Evolutionary conservation across 164 flowering plant genomes (phyloP), one percentile per base, ranked within the genome.

Genomic region (Vitis rupestris): DNA sequence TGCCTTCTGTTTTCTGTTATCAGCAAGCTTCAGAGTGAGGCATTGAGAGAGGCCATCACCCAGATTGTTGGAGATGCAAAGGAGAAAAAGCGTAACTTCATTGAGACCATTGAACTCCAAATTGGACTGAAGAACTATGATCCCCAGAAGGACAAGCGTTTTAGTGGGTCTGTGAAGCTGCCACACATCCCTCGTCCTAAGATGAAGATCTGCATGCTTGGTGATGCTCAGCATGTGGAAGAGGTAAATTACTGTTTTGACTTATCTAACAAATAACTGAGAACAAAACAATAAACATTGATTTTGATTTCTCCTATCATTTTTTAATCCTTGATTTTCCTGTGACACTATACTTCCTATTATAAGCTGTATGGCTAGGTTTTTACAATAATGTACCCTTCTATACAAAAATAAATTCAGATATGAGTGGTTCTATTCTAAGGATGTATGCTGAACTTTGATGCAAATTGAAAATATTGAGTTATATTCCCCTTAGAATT

Each of bases 81-180:
- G 16, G 82, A 74, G 70, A 81, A 78, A 54, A 76, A 76, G 4
- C 64, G 84, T 7, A 81, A 81, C 8, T 81, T 81, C 51, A 50
- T 61, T 1, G 82, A 81, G 72, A 81, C 82, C 13, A 66, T 81
- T 63, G 84, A 81, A 73, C 78, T 81, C 3, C 82, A 81, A 59
- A 75, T 80, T 63, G 83, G 83, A 3, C 49, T 80, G 75, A 80
- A 80, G 64, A 80, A 80, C 68, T 80, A 80, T 68, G 78, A 80
- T 12, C 82, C 78, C 0, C 83, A 80, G 11, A 77, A 80, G 68
- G 83, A 77, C 63, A 80, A 77, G 78, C 78, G 80, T 62, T 80
- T 80, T 70, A 80, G 78, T 50, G 83, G 82, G 16, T 80, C 80
- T 17, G 78, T 80, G 4, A 77, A 63, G 70, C 31, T 74, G 55